Conservation (phyloP, 1,284 basidiomycete species). For the Cryptococcus sp. region DNA sequence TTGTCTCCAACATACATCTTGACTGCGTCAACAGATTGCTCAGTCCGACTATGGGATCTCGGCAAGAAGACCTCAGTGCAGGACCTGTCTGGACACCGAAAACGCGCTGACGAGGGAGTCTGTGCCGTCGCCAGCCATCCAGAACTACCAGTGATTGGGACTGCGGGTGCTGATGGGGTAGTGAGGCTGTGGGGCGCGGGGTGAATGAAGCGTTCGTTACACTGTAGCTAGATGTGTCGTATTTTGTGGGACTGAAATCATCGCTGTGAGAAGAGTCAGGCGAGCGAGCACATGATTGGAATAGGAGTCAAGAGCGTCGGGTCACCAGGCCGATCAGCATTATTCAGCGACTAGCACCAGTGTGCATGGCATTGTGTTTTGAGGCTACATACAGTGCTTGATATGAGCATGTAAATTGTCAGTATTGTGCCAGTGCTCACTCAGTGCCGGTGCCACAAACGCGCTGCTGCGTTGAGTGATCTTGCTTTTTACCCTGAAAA, state of each 20-base stretch:
- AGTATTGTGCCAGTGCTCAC: background rate
- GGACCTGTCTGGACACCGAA: slow-evolving; percentile 80
- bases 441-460: background rate
- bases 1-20: slow-evolving; percentile 69
- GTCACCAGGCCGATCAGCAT: no score
- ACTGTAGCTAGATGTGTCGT: no score
- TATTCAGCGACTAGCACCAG: no score
- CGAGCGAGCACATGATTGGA: no score
- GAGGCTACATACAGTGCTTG: background rate
- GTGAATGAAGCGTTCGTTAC: slow-evolving; percentile 1
- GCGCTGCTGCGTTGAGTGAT: background rate
- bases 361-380: slow-evolving; percentile 1
- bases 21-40: slow-evolving; percentile 91
- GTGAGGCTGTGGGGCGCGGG: slow-evolving; percentile 69
- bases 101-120: slow-evolving; percentile 87
- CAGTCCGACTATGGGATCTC: slow-evolving; percentile 92
- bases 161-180: slow-evolving; percentile 91
- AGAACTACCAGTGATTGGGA: slow-evolving; percentile 81
- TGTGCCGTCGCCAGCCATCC: slow-evolving; percentile 63
- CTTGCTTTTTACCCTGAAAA: background rate
- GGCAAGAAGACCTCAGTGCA: slow-evolving; percentile 69
- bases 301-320: no score
- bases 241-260: no score
- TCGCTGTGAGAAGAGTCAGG: background rate
- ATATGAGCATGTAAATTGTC: no score